Evolutionary conservation across 1,139 yeast species (phyloP).

Genomic region (Geotrichum bryndzae): DNA sequence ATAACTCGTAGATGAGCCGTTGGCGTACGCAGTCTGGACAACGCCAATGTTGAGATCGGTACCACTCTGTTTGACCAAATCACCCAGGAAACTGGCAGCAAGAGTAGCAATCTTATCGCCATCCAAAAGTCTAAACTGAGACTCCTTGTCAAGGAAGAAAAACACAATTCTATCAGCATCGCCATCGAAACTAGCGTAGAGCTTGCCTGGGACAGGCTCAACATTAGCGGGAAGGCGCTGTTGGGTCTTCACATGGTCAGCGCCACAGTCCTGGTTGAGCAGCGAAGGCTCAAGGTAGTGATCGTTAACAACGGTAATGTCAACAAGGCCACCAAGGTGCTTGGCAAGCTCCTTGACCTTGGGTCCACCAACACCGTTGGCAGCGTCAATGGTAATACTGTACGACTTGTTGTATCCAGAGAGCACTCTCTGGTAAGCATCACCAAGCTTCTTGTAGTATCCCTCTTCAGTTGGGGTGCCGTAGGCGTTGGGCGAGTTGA

Average conservation of each 20-base stretch:
- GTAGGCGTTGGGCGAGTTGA: slow-evolving; percentile 40
- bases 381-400: slow-evolving; percentile 69
- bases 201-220: slow-evolving; percentile 35
- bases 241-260: slow-evolving; percentile 88
- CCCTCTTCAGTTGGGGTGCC: slow-evolving; percentile 65
- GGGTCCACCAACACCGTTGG: slow-evolving; percentile 94
- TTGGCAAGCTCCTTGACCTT: slow-evolving; percentile 49
- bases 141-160: slow-evolving; percentile 52
- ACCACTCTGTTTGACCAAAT: slow-evolving; percentile 42
- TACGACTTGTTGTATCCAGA: slow-evolving; percentile 30
- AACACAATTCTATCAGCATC: slow-evolving; percentile 95
- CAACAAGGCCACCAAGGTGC: slow-evolving; percentile 40
- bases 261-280: slow-evolving; percentile 83
- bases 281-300: slow-evolving; percentile 48
- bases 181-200: slow-evolving; percentile 89
- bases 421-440: slow-evolving; percentile 40
- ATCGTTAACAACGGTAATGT: slow-evolving; percentile 52
- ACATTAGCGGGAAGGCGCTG: slow-evolving; percentile 70
- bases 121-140: slow-evolving; percentile 64
- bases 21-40: slow-evolving; percentile 96
- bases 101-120: slow-evolving; percentile 93
- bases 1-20: slow-evolving; percentile 81
- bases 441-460: slow-evolving; percentile 60
- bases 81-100: slow-evolving; percentile 62
- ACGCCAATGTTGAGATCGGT: slow-evolving; percentile 56